Percentiles rank a stretch among this genome's conserved stretches.
phyloP scores from a whole-genome alignment of 495 filamentous ascomycete species.

The Penicillium robsamsonii region DNA sequence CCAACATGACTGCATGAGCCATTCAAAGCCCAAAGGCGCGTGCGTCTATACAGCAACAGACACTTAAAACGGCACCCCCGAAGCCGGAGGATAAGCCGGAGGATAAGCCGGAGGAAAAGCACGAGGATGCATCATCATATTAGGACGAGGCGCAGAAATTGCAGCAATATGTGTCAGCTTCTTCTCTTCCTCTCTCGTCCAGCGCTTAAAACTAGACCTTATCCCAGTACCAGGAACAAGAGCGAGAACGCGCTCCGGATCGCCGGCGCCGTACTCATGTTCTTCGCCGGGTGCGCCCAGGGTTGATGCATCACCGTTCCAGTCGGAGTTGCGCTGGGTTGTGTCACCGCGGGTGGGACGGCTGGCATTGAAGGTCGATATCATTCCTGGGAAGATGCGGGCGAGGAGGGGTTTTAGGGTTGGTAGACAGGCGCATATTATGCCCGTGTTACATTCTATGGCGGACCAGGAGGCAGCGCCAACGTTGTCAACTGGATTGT shows the following conservation, averaged over 20 bases:
- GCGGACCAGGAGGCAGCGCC: conserved; percentile 71
- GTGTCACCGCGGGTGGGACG: conserved; percentile 18
- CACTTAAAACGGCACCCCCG: background rate
- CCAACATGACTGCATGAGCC: background rate
- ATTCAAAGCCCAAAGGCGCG: background rate
- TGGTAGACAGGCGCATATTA: conserved; percentile 85
- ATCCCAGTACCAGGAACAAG: conserved; percentile 21
- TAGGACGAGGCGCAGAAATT: conserved; percentile 10
- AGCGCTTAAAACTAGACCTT: conserved; percentile 4
- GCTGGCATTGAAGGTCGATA: conserved; percentile 30
- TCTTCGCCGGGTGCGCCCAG: conserved; percentile 35
- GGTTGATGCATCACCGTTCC: conserved; percentile 36
- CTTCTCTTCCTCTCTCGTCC: conserved; percentile 12
- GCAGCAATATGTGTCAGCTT: conserved; percentile 2
- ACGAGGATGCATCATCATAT: background rate
- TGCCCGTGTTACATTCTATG: conserved; percentile 86
- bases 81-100: background rate
- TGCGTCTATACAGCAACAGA: background rate
- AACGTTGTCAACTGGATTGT: conserved; percentile 50
- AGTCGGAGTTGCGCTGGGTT: conserved; percentile 25
- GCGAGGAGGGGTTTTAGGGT: conserved; percentile 77
- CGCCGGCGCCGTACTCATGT: conserved; percentile 31
- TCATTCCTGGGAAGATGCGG: conserved; percentile 33
- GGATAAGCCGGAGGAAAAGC: background rate
- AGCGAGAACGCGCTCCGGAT: conserved; percentile 27